Percentiles rank a stretch among this genome's conserved stretches.
phyloP scores from a whole-genome alignment of 306 rosid genomes.

The Glycine latifolia region DNA sequence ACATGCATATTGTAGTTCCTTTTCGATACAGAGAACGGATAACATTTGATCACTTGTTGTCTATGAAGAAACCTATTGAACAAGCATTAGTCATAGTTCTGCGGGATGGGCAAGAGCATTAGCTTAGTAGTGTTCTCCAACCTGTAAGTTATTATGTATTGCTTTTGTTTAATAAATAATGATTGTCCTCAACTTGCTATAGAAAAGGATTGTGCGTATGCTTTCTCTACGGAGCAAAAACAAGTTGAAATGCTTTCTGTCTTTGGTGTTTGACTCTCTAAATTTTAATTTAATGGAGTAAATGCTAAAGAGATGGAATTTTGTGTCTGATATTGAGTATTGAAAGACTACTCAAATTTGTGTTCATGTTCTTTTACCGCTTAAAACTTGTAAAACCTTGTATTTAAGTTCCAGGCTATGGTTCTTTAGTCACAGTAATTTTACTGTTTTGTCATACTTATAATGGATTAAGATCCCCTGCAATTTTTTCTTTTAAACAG shows the following conservation, averaged over 20 bases:
- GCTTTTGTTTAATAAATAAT: conserved; percentile 17
- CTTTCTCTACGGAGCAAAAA: neutral
- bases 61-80: conserved; percentile 89
- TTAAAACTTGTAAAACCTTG: too few species aligned
- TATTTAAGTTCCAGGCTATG: neutral
- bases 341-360: too few species aligned
- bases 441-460: conserved; percentile 12
- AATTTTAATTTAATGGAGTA: conserved; percentile 7
- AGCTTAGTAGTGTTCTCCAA: conserved; percentile 64
- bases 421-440: neutral
- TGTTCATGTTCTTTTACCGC: too few species aligned
- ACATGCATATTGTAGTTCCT: conserved; percentile 64
- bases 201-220: neutral
- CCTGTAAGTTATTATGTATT: conserved; percentile 69
- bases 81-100: conserved; percentile 67
- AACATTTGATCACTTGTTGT: conserved; percentile 91
- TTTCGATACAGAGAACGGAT: conserved; percentile 92
- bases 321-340: too few species aligned
- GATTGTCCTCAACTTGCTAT: conserved; percentile 12
- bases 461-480: conserved; percentile 7
- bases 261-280: neutral
- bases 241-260: neutral
- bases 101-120: conserved; percentile 70
- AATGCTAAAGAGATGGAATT: neutral
- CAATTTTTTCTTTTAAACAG: neutral